Percentiles rank a stretch among this genome's conserved stretches.
phyloP scores from a whole-genome alignment of 1,139 yeast genomes.

The Magnusiomyces paraingens region DNA sequence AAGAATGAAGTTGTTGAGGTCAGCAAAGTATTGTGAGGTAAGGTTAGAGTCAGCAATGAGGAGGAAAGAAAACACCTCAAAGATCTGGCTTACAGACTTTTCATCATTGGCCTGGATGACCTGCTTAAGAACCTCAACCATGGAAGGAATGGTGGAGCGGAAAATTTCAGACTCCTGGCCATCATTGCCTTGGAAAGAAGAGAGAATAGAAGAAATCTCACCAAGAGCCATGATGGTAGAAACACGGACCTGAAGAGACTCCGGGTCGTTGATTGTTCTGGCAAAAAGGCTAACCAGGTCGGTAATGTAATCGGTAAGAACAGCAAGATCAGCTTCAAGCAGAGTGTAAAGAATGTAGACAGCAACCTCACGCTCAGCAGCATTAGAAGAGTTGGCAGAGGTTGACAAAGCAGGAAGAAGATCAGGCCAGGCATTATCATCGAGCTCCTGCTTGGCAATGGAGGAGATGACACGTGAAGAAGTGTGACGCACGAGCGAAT shows the following conservation, averaged over 20 bases:
- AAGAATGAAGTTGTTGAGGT: conserved; percentile 63
- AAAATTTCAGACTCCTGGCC: conserved; percentile 51
- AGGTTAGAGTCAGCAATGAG: conserved; percentile 69
- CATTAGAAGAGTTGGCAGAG: conserved; percentile 53
- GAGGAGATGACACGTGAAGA: conserved; percentile 85
- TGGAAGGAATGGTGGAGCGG: conserved; percentile 64
- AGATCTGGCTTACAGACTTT: conserved; percentile 66
- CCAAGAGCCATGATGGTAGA: conserved; percentile 81
- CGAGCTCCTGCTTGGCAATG: conserved; percentile 72
- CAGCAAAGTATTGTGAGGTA: conserved; percentile 68
- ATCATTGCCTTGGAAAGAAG: conserved; percentile 32
- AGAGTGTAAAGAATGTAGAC: conserved; percentile 72
- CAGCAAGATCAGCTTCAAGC: conserved; percentile 61
- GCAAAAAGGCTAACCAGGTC: conserved; percentile 68
- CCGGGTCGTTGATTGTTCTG: conserved; percentile 56
- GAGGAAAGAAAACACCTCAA: conserved; percentile 80
- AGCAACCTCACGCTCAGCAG: conserved; percentile 73
- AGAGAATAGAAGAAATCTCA: conserved; percentile 58
- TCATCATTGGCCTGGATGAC: conserved; percentile 65
- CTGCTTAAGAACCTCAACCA: conserved; percentile 76
- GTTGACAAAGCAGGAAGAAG: conserved; percentile 65
- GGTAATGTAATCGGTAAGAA: conserved; percentile 53
- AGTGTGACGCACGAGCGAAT: conserved; percentile 76
- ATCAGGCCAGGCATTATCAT: conserved; percentile 64
- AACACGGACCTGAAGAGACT: conserved; percentile 66